A percentile compares a stretch with the other conserved stretches of the same genome.
These are phyloP conservation scores for Neurospora discreta DNA, from an alignment of 495 filamentous ascomycete genomes.

Conservation along the genomic window DNA sequence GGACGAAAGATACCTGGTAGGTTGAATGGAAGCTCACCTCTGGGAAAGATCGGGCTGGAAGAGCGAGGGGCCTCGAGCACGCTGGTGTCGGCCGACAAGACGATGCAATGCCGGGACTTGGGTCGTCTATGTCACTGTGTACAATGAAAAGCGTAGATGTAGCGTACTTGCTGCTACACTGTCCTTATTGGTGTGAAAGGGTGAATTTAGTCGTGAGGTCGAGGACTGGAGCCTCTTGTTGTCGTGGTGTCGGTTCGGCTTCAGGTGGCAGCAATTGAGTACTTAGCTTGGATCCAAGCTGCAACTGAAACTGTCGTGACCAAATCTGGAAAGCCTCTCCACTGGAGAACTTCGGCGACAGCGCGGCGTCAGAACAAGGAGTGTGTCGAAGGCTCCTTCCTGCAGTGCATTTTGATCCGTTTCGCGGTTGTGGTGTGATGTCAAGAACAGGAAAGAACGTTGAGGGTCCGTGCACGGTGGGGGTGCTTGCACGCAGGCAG, in stretches of 20 bases:
- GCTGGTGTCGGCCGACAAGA: not conserved
- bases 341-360: not conserved
- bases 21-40: not conserved
- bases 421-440: not conserved
- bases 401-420: not conserved
- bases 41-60: not conserved
- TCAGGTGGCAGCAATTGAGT: not conserved
- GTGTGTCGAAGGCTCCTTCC: not conserved
- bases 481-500: not conserved
- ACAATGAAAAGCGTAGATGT: not conserved
- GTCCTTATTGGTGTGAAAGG: not conserved
- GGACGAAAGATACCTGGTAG: not conserved
- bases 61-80: not conserved
- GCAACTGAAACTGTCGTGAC: not conserved
- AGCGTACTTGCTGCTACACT: not conserved
- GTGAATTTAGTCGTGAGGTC: not conserved
- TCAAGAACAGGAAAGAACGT: not conserved
- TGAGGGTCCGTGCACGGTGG: not conserved
- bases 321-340: not conserved
- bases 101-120: not conserved
- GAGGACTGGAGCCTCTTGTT: not conserved
- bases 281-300: too few species aligned
- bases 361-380: not conserved
- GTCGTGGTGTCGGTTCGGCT: not conserved
- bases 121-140: not conserved